These are phyloP conservation scores for Aspergillus vadensis DNA, from an alignment of 2,329 filamentous ascomycete genomes.

Conservation along the genomic window DNA sequence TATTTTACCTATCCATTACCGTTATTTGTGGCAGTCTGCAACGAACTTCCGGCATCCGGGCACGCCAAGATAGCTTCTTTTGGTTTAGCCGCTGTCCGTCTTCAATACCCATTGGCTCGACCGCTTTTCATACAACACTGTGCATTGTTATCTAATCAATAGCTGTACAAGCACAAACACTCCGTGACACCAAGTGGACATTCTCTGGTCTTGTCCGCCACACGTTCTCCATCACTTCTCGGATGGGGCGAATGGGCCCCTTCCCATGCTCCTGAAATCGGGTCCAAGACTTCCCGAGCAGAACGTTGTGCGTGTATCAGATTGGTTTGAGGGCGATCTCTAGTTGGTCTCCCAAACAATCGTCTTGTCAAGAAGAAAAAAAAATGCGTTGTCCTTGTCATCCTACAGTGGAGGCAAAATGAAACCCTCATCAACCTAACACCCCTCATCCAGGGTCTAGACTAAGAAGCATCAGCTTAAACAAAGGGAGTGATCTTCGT, in stretches of 20 bases:
- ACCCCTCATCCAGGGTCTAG: background rate
- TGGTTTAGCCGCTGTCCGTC: background rate
- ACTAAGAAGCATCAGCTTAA: background rate
- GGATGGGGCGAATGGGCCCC: background rate
- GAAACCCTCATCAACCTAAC: background rate
- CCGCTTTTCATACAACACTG: accelerated
- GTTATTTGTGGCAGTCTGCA: background rate
- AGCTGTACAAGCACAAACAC: background rate
- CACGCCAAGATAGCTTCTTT: background rate
- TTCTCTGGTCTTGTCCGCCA: background rate
- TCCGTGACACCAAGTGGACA: background rate
- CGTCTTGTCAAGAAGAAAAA: background rate
- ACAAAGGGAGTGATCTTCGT: background rate
- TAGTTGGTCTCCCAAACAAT: background rate
- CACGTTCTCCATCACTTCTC: background rate
- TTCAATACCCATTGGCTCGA: background rate
- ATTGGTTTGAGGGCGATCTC: background rate
- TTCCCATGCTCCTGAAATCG: background rate
- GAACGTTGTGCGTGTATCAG: background rate
- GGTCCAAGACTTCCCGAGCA: background rate
- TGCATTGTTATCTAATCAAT: background rate
- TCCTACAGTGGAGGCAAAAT: background rate
- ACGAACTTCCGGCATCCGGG: constrained; percentile 17
- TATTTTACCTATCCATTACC: constrained; percentile 5
- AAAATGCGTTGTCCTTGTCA: no score